phyloP scores from a whole-genome alignment of 352 stramenopile species.

The Phytophthora pinifolia region DNA sequence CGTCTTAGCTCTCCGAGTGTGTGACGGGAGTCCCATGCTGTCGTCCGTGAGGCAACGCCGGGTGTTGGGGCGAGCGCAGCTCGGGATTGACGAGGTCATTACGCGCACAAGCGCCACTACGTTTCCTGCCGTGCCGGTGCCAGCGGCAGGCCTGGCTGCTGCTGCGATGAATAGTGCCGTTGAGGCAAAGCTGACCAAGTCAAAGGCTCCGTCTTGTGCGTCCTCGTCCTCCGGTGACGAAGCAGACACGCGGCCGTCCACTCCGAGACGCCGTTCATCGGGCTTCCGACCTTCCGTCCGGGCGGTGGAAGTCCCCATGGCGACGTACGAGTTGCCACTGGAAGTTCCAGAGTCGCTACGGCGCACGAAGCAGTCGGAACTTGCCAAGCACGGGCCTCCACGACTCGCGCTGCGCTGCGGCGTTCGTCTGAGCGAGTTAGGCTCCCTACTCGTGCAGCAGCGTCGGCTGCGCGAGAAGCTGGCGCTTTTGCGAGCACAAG shows the following conservation, averaged over 20 bases:
- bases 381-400: slow-evolving; percentile 50
- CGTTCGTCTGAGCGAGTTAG: slow-evolving; percentile 47
- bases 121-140: slow-evolving; percentile 1
- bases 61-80: slow-evolving; percentile 43
- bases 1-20: slow-evolving; percentile 45
- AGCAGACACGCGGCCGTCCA: too few relatives aligned
- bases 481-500: slow-evolving; percentile 35
- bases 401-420: slow-evolving; percentile 58
- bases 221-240: too few relatives aligned
- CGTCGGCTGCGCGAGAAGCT: slow-evolving; percentile 41
- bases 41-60: slow-evolving; percentile 32
- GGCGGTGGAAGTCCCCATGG: slow-evolving; percentile 40
- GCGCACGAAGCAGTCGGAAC: slow-evolving; percentile 37
- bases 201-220: not conserved
- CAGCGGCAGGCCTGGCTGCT: not conserved
- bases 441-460: slow-evolving; percentile 43
- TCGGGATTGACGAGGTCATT: slow-evolving; percentile 53
- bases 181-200: slow-evolving; percentile 6
- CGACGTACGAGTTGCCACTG: slow-evolving; percentile 63
- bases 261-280: too few relatives aligned
- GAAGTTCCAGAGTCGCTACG: slow-evolving; percentile 57
- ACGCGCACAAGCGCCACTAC: slow-evolving; percentile 25
- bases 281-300: not conserved
- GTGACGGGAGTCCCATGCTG: slow-evolving; percentile 47
- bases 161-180: not conserved